A percentile compares a stretch with the other conserved stretches of the same genome.
These are phyloP conservation scores for Globisporangium nunn DNA, from an alignment of 352 stramenopile species.

Conservation along the genomic window DNA sequence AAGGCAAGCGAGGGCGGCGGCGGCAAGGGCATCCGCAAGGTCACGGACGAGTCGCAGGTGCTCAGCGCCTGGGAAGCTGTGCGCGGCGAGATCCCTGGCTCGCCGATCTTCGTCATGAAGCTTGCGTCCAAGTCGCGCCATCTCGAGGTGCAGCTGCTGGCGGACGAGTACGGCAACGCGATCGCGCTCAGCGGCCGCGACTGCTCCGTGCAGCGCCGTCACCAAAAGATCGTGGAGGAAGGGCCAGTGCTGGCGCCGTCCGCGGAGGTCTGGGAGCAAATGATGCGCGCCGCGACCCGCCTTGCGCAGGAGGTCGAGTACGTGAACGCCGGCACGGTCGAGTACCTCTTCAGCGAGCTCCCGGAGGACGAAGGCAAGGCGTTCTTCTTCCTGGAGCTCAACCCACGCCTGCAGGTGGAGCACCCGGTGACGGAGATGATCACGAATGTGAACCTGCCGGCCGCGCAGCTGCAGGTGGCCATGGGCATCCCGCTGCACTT, in stretches of 20 bases:
- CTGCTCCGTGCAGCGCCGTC: slow-evolving; percentile 98
- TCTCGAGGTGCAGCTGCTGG: slow-evolving; percentile 98
- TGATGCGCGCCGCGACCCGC: slow-evolving; percentile 86
- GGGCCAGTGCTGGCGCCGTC: slow-evolving; percentile 84
- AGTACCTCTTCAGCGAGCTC: slow-evolving; percentile 98
- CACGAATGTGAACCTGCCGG: slow-evolving; percentile 96
- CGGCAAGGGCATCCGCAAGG: slow-evolving; percentile 98
- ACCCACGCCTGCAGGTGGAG: slow-evolving; percentile 98
- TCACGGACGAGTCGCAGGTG: slow-evolving; percentile 89
- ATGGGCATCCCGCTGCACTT: slow-evolving; percentile 99
- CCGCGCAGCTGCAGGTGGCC: slow-evolving; percentile 96
- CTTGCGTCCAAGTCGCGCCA: slow-evolving; percentile 95
- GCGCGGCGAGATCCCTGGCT: slow-evolving; percentile 96
- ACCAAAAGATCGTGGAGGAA: slow-evolving; percentile 99
- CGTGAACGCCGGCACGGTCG: slow-evolving; percentile 98
- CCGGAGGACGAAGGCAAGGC: slow-evolving; percentile 86
- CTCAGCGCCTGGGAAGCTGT: slow-evolving; percentile 95
- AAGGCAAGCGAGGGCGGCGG: slow-evolving; percentile 99
- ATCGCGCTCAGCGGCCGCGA: slow-evolving; percentile 98
- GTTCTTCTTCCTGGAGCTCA: slow-evolving; percentile 99
- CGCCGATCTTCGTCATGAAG: slow-evolving; percentile 99
- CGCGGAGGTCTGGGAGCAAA: too few relatives aligned
- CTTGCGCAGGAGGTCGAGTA: slow-evolving; percentile 99
- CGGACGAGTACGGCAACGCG: slow-evolving; percentile 97
- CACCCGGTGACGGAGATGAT: slow-evolving; percentile 99